Conservation (phyloP, 768 basidiomycete species). For the Termitomyces sp. region DNA sequence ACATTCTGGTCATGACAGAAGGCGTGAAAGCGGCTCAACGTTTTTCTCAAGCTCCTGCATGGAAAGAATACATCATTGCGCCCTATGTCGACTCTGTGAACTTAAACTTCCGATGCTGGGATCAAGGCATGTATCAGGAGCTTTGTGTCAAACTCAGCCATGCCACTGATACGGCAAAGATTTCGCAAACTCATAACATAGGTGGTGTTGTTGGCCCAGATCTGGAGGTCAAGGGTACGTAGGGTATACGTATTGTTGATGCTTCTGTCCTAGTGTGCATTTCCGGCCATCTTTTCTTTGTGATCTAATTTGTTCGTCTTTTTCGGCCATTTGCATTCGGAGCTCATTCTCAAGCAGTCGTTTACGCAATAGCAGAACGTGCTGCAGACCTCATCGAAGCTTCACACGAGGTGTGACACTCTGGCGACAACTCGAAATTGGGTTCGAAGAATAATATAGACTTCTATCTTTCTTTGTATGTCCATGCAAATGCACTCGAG, state of each 20-base stretch:
- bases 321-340: conserved; percentile 2
- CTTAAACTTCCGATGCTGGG: background rate
- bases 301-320: background rate
- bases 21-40: background rate
- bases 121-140: background rate
- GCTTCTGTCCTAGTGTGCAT: conserved; percentile 3
- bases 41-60: conserved; percentile 1
- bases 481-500: too few relatives aligned
- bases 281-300: background rate
- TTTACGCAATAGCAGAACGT: conserved; percentile 6
- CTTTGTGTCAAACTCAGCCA: background rate
- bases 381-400: conserved; percentile 5
- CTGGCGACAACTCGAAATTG: too few relatives aligned
- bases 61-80: conserved; percentile 1
- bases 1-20: conserved; percentile 1
- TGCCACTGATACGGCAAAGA: background rate
- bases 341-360: conserved; percentile 4
- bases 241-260: conserved; percentile 2
- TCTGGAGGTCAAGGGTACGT: conserved; percentile 4
- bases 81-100: conserved; percentile 2
- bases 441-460: too few relatives aligned
- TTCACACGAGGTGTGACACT: too few relatives aligned
- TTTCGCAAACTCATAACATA: background rate
- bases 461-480: too few relatives aligned
- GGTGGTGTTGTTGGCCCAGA: conserved; percentile 7